Evolutionary conservation across 2,329 filamentous ascomycete genomes (phyloP).

Genomic region (Lachnellula occidentalis): DNA sequence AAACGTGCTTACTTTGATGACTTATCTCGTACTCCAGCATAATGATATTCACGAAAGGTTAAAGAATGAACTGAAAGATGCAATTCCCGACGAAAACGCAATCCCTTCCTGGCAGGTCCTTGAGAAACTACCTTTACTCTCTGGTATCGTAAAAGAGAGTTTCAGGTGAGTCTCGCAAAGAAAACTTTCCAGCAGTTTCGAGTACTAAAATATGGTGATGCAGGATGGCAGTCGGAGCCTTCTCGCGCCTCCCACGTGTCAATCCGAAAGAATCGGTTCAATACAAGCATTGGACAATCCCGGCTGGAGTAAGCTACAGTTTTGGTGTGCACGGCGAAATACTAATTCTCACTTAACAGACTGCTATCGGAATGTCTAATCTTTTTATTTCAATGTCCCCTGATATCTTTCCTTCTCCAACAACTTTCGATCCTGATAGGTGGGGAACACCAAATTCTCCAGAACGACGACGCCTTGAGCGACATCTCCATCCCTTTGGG

Average conservation of each 20-base stretch:
- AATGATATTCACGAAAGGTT: slow-evolving; percentile 26
- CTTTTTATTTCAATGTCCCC: slow-evolving; percentile 4
- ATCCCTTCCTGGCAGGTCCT: slow-evolving; percentile 19
- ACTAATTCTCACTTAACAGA: neutral
- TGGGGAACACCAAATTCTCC: neutral
- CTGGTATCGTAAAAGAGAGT: slow-evolving; percentile 28
- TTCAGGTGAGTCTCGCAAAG: slow-evolving; percentile 20
- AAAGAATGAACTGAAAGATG: slow-evolving; percentile 29
- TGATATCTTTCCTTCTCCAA: slow-evolving; percentile 3
- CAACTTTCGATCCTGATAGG: slow-evolving; percentile 4
- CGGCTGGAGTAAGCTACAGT: neutral
- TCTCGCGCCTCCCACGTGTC: slow-evolving; percentile 13
- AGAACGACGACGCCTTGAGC: neutral
- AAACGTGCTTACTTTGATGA: slow-evolving; percentile 28
- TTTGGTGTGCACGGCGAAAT: neutral
- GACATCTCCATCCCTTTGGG: slow-evolving; percentile 9
- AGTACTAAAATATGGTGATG: neutral
- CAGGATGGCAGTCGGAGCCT: slow-evolving; percentile 25
- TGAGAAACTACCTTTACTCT: slow-evolving; percentile 24
- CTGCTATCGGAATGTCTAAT: slow-evolving; percentile 6
- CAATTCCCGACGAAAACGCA: slow-evolving; percentile 7
- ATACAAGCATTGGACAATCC: slow-evolving; percentile 5
- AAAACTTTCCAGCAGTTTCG: neutral
- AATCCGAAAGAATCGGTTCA: neutral
- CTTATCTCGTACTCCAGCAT: slow-evolving; percentile 33